A percentile compares a stretch with the other conserved stretches of the same genome.
phyloP scores from a whole-genome alignment of 2,329 filamentous ascomycete species.

The Diaporthe aspalathi region DNA sequence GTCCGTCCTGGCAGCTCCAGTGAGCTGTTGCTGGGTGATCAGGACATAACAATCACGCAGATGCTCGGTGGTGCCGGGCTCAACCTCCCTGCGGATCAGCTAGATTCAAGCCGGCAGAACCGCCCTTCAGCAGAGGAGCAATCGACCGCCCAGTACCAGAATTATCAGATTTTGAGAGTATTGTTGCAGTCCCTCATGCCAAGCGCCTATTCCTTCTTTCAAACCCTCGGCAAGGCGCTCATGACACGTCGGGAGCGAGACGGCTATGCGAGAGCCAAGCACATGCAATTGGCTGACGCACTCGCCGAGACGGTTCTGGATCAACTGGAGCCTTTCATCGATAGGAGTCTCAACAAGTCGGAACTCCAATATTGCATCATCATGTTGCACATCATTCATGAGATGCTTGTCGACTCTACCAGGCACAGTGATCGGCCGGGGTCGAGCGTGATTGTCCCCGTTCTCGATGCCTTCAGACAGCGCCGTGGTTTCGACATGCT shows the following conservation, averaged over 20 bases:
- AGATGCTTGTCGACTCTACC: constrained; percentile 78
- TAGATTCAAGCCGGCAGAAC: constrained; percentile 28
- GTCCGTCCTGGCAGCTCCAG: constrained; percentile 31
- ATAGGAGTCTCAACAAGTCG: constrained; percentile 62
- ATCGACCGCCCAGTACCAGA: constrained; percentile 66
- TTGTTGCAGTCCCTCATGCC: constrained; percentile 83
- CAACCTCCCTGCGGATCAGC: not conserved
- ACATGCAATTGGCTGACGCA: constrained; percentile 69
- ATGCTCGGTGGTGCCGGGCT: constrained; percentile 31
- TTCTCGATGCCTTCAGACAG: constrained; percentile 89
- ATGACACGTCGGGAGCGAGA: constrained; percentile 81
- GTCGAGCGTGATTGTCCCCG: constrained; percentile 74
- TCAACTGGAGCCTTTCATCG: constrained; percentile 66
- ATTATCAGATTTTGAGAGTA: constrained; percentile 80
- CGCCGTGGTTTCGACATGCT: constrained; percentile 80
- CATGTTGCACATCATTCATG: constrained; percentile 80
- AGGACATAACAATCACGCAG: constrained; percentile 31
- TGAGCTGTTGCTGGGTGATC: constrained; percentile 28
- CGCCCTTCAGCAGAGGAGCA: constrained; percentile 42
- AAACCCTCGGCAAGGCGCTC: constrained; percentile 84
- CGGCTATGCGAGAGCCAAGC: constrained; percentile 63
- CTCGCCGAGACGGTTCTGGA: constrained; percentile 77
- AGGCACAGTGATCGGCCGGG: constrained; percentile 61
- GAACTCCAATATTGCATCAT: constrained; percentile 86
- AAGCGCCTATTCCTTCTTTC: constrained; percentile 86